A percentile compares a stretch with the other conserved stretches of the same genome.
phyloP scores from a whole-genome alignment of 805 yeast species.

The Cyberlindnera galapagoensis region DNA sequence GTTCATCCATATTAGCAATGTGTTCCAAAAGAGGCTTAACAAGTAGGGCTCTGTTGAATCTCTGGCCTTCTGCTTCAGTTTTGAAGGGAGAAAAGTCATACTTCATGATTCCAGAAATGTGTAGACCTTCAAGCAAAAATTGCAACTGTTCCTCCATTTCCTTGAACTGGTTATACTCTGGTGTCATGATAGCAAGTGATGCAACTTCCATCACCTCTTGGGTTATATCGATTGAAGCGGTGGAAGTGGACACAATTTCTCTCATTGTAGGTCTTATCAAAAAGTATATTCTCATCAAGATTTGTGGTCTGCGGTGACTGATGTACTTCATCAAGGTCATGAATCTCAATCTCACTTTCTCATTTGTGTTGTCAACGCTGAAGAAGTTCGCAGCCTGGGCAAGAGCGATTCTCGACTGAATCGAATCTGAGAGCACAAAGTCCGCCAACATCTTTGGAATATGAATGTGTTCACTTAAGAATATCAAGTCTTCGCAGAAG shows the following conservation, averaged over 20 bases:
- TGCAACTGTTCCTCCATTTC: conserved; percentile 1
- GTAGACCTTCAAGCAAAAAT: too few relatives aligned
- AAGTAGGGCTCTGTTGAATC: too few relatives aligned
- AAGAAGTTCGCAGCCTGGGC: conserved; percentile 30
- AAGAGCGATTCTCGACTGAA: conserved; percentile 27
- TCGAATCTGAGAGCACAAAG: conserved; percentile 26
- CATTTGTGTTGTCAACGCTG: conserved; percentile 28
- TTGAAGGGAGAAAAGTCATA: too few relatives aligned
- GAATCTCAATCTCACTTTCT: conserved; percentile 29
- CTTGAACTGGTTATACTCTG: conserved; percentile 15
- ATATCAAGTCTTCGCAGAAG: conserved; percentile 26
- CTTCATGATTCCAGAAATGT: too few relatives aligned
- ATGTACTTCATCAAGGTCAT: conserved; percentile 27
- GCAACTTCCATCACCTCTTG: conserved; percentile 28
- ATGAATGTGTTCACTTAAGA: conserved; percentile 27
- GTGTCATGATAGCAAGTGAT: conserved; percentile 24
- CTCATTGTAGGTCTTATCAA: conserved; percentile 27
- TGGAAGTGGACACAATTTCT: conserved; percentile 10
- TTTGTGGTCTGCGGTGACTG: conserved; percentile 26
- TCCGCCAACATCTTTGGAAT: conserved; percentile 32
- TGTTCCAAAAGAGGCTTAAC: too few relatives aligned
- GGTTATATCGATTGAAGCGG: conserved; percentile 20
- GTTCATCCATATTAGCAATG: conserved; percentile 4
- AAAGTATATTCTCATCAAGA: conserved; percentile 28
- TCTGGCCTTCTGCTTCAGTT: too few relatives aligned